A percentile compares a stretch with the other conserved stretches of the same genome.
Conservation (phyloP, 1,139 yeast genomes). For the Diutina mesorugosa region DNA sequence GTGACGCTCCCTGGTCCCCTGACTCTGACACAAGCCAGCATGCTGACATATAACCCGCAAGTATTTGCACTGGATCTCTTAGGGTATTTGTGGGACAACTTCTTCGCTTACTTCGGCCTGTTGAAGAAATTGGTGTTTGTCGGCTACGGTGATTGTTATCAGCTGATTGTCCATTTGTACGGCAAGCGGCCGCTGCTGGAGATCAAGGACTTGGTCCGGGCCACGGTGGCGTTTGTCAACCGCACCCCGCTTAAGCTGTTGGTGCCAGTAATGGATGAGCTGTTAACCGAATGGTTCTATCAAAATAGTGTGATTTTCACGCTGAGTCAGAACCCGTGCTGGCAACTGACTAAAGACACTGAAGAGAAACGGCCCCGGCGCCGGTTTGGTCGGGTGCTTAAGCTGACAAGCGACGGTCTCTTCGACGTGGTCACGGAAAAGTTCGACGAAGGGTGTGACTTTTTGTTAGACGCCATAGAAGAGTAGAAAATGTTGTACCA, state of each 20-base stretch:
- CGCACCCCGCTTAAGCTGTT: constrained; percentile 58
- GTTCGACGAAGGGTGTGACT: constrained; percentile 77
- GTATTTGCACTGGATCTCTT: constrained; percentile 67
- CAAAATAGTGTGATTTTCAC: constrained; percentile 78
- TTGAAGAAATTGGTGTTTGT: constrained; percentile 64
- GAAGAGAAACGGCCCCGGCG: constrained; percentile 67
- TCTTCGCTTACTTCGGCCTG: constrained; percentile 57
- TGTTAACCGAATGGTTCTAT: constrained; percentile 84
- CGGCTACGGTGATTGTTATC: constrained; percentile 85
- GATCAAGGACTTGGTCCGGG: constrained; percentile 50
- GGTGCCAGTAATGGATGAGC: constrained; percentile 80
- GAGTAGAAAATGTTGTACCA: constrained; percentile 14
- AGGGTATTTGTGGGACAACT: constrained; percentile 83
- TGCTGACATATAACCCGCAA: constrained; percentile 36
- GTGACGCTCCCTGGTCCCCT: constrained; percentile 3
- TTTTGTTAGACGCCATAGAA: constrained; percentile 64
- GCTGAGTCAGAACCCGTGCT: constrained; percentile 59
- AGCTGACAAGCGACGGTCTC: constrained; percentile 59
- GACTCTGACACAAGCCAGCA: constrained; percentile 4
- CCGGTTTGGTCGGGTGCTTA: constrained; percentile 80
- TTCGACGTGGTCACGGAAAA: constrained; percentile 70
- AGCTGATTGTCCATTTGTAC: constrained; percentile 73
- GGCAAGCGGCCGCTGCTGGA: constrained; percentile 62
- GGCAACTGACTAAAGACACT: constrained; percentile 29
- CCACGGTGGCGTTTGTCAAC: constrained; percentile 62